Evolutionary conservation across 2,329 filamentous ascomycete species (phyloP).

Genomic region (Aspergillus cejpii): DNA sequence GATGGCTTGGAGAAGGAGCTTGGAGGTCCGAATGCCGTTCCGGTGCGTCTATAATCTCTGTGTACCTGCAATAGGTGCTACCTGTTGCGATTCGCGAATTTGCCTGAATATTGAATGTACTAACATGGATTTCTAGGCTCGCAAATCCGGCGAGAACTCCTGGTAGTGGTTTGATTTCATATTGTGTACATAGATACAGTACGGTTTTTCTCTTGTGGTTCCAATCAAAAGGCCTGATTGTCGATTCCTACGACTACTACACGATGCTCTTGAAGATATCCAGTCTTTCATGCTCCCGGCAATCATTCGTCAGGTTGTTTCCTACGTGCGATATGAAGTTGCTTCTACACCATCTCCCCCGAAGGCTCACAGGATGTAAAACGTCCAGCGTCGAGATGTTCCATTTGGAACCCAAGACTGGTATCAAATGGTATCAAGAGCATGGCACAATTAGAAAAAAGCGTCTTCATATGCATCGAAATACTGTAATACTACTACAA

Average conservation of each 20-base stretch:
- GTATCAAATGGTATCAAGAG: background rate
- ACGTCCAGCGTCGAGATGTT: background rate
- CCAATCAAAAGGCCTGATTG: conserved; percentile 24
- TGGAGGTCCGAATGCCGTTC: conserved; percentile 60
- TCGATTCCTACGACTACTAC: conserved; percentile 10
- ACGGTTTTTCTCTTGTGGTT: conserved; percentile 29
- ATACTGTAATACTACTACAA: background rate
- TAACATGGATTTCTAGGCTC: conserved; percentile 26
- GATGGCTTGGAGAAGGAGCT: conserved; percentile 68
- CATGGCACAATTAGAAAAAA: background rate
- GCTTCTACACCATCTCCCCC: background rate
- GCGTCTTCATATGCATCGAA: background rate
- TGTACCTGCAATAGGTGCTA: background rate
- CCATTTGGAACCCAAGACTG: background rate
- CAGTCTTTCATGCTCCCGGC: background rate
- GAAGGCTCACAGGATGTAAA: background rate
- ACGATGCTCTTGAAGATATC: background rate
- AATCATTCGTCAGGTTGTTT: background rate
- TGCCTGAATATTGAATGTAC: conserved; percentile 10
- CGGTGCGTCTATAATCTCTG: conserved; percentile 48
- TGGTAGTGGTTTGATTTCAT: conserved; percentile 29
- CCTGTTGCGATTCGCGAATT: background rate
- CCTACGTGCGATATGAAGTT: background rate
- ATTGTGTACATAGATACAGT: conserved; percentile 39
- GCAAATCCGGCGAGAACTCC: conserved; percentile 34